Evolutionary conservation across 202 grass and related monocot species (phyloP), one percentile per base, ranked within the genome.

Genomic region (Elaeis oleifera): DNA sequence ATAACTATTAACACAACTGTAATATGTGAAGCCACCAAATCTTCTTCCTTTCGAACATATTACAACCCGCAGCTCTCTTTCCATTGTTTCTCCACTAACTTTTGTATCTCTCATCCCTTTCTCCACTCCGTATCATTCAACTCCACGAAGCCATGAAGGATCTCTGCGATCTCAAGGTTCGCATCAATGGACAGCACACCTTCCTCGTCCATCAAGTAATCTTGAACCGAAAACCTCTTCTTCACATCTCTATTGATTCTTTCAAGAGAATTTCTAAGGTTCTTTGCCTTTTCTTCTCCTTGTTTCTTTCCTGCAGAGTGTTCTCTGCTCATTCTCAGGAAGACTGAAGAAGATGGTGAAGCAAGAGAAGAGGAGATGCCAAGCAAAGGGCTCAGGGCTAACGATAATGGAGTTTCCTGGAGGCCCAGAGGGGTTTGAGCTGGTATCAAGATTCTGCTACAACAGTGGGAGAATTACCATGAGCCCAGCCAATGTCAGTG

Each of bases 381-480:
- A 24, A 21, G 49, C 27, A 49, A n/a, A 15, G 20, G 28, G 4
- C 11, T 4, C 63, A 20, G 19, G 32, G 23, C 18, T 96, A 44
- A 71, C 59, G 29, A 66, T 97, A 49, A 53, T 56, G 16, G 88
- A 80, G 16, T 99, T 89, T 62, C 94, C 94, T 0, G 88, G 94
- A 69, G 88, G 85, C 15, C 70, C 65, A 50, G 82, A 81, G 36
- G 84, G 76, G 8, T 86, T 97, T 51, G 92, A 97, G 79, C 82
- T 86, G 49, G 75, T 89, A 5, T 71, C 77, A 1, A 63, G 85
- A 49, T 97, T 97, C 65, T 97, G 88, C 76, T 97, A 97, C 80
- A 78, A 66, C 65, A 79, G 84, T 68, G 94, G 85, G 15, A 79
- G 72, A 21, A 25, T 92, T 26, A 74, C 69, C 29, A 77, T 91